Conservation (phyloP, 2,329 filamentous ascomycete genomes). For the Chrysosporium keratinophilum region DNA sequence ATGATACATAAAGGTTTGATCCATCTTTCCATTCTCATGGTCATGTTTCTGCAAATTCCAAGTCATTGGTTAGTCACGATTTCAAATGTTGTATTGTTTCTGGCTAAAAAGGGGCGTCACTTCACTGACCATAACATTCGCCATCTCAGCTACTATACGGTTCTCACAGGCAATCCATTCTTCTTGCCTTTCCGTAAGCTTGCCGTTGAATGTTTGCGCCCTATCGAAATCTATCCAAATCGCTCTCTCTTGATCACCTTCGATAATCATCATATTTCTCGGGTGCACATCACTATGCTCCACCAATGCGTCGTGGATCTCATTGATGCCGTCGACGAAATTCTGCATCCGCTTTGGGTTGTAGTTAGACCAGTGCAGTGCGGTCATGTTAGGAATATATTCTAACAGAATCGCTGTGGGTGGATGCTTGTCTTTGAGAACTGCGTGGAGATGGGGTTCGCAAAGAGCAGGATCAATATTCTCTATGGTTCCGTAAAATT, state of each 20-base stretch:
- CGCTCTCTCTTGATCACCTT: slow-evolving; percentile 14
- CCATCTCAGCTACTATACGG: too few species aligned
- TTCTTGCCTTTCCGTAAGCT: slow-evolving; percentile 3
- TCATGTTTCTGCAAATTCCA: too few species aligned
- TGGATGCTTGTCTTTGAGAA: slow-evolving; percentile 8
- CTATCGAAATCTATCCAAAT: slow-evolving; percentile 24
- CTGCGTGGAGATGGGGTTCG: slow-evolving; percentile 6
- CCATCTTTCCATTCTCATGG: too few species aligned
- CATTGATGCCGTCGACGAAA: slow-evolving; percentile 18
- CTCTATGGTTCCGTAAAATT: slow-evolving; percentile 12
- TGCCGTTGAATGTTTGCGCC: slow-evolving; percentile 11
- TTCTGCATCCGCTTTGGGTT: slow-evolving; percentile 16
- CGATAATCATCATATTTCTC: slow-evolving; percentile 21
- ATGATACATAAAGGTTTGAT: too few species aligned
- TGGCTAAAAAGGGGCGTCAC: too few species aligned
- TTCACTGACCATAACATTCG: too few species aligned
- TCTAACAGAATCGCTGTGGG: slow-evolving; percentile 22
- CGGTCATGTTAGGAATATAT: slow-evolving; percentile 20
- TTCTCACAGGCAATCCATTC: neutral
- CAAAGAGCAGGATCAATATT: slow-evolving; percentile 11
- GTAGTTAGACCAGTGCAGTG: slow-evolving; percentile 19
- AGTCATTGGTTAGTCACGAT: neutral
- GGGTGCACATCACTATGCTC: slow-evolving; percentile 21
- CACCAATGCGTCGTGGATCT: slow-evolving; percentile 20
- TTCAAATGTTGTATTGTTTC: too few species aligned